Base-by-base conservation (phyloP, 169 alveolate genomes). In the Plasmodium berghei region DNA sequence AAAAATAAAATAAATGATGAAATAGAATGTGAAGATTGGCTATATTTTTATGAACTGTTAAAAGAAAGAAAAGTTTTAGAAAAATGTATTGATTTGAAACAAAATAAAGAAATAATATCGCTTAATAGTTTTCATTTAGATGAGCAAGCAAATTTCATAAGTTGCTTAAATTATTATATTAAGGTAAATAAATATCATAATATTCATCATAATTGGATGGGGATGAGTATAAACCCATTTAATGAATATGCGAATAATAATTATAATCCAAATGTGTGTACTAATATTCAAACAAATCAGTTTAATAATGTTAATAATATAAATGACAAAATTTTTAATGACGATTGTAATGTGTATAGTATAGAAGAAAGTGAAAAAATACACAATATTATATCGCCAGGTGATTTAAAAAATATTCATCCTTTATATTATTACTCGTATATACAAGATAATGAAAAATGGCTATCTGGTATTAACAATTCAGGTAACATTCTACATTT, bases 161-260 rank as follows among this genome's bases (percentile, higher is more conserved):
- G 91, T 66, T 70, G 75, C 20, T 52, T 86, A 55, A 86, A 86
- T 49, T 86, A 86, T 52, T 86, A 86, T 55, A 16, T 86, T 4
- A 86, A 86, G 59, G 67, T 59, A 5, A 71, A 86, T 46, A 71
- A 59, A 10, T 54, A 59, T 28, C 48, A 55, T 54, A 59, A 71
- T 49, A 59, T 86, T 9, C 20, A 70, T 46, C 91, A 86, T 63
- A 71, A 55, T 48, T 86, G 91, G 91, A 86, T 86, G 91, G 91
- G 91, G 9, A 86, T 86, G 91, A 86, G 91, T 70, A n/a, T 58
- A 64, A 86, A 86, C 40, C 87, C 91, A 18, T 86, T 86, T 45
- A 63, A 71, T 9, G 91, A 86, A 52, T 86, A 86, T 61, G 45
- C 20, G 22, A 48, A n/a, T 49, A 61, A 26, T 8, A 40, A 28